Evolutionary conservation across 495 filamentous ascomycete genomes (phyloP), one percentile per base, ranked within the genome.

Genomic region (Penicillium herquei): DNA sequence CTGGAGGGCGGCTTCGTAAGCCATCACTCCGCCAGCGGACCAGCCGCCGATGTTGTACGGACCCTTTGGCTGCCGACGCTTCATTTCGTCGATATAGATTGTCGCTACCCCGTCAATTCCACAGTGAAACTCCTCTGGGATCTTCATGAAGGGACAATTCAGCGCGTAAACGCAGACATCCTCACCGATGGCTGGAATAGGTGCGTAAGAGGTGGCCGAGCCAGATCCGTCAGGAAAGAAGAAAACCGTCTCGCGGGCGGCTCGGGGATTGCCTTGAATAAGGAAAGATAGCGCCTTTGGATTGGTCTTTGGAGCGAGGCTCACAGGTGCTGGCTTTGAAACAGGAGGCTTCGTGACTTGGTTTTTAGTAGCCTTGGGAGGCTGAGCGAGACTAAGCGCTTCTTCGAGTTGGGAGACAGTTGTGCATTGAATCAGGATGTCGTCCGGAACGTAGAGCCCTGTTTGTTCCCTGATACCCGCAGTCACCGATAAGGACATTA

Each of bases 201-300:
- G 70, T 0, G 75, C 74, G 70, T 89, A 90, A 3, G 83, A 85
- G 12, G 81, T 80, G 8, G 85, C 80, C 21, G 84, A 85, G 16
- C 90, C 90, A 51, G 82, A 83, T 16, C 90, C 90, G 61, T 93
- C 90, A 14, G 91, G 90, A 39, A 93, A 74, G 54, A 93, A 81
- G 70, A 89, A 86, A 12, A 95, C 73, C 37, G 78, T 83, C 65
- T 81, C 84, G 3, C 44, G 34, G 4, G 35, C 53, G 8, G 17
- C 33, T 18, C 10, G 34, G 7, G 44, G 17, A 33, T 32, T 41
- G 4, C 52, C 44, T 32, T 55, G 52, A 14, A 48, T 32, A 6
- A 41, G 35, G 8, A 40, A 40, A 0, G 44, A 40, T 14, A 34
- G 39, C 16, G 52, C 42, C 11, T 42, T 17, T 33, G 12, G 39